Conservation (phyloP, 225 moss, liverwort and hornwort species). For the Bryum argenteum region DNA sequence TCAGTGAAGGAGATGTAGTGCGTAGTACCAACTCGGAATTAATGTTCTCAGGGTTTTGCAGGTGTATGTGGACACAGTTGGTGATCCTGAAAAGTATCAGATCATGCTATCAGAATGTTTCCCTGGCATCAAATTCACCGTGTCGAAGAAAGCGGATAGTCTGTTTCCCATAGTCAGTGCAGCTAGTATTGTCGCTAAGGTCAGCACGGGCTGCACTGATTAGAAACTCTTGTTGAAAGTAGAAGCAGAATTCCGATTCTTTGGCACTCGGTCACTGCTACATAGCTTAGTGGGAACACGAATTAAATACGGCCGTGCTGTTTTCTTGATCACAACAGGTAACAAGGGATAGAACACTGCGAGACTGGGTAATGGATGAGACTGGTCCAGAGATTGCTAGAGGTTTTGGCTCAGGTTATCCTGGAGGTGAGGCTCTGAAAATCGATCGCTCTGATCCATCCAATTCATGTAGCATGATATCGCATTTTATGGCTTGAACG, state of each 20-base stretch:
- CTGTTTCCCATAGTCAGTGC: conserved; percentile 85
- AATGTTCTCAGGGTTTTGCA: conserved; percentile 34
- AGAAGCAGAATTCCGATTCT: conserved; percentile 4
- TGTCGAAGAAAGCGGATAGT: conserved; percentile 79
- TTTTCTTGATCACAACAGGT: conserved; percentile 56
- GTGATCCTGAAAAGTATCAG: conserved; percentile 79
- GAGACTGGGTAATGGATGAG: conserved; percentile 68
- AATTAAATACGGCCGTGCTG: background rate
- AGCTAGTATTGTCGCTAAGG: conserved; percentile 85
- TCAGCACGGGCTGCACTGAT: conserved; percentile 17
- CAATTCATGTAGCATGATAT: conserved; percentile 15
- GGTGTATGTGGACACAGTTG: conserved; percentile 87
- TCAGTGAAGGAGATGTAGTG: conserved; percentile 16
- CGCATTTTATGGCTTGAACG: conserved; percentile 11
- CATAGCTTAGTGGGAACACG: too few species aligned
- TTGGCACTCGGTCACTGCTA: background rate
- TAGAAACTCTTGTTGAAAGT: conserved; percentile 2
- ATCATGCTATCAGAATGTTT: conserved; percentile 59
- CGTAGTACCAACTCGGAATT: conserved; percentile 13
- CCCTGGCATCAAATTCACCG: conserved; percentile 74
- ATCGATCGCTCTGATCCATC: conserved; percentile 14
- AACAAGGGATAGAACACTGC: conserved; percentile 72
- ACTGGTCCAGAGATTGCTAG: conserved; percentile 57
- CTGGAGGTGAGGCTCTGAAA: conserved; percentile 55
- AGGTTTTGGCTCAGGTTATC: conserved; percentile 82